phyloP scores from a whole-genome alignment of 176 grass and related monocot species.

The Zea luxurians region DNA sequence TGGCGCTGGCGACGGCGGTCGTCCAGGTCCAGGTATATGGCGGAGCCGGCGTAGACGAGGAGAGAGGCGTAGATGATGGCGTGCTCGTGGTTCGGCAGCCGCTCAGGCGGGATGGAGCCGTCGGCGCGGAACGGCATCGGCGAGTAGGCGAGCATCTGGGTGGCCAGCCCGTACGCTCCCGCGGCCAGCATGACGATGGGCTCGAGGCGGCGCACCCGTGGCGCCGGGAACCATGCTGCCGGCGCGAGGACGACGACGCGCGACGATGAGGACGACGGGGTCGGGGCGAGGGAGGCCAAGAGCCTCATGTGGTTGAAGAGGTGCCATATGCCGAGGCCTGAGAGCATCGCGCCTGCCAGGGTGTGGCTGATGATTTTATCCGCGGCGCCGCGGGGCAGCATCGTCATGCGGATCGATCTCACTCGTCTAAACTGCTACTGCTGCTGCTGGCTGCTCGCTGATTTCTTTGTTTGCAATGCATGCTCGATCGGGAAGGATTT shows the following conservation, averaged over 20 bases:
- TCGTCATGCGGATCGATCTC: no score
- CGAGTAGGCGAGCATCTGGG: conserved; percentile 45
- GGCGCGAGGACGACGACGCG: conserved; percentile 21
- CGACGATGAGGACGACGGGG: no score
- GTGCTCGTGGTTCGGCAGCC: conserved; percentile 75
- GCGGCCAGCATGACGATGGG: conserved; percentile 50
- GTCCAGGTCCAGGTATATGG: conserved; percentile 53
- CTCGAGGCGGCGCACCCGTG: conserved; percentile 53
- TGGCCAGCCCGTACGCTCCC: conserved; percentile 43
- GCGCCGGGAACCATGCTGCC: conserved; percentile 50
- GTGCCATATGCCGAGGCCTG: no score
- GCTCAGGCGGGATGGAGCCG: conserved; percentile 57
- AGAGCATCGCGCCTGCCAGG: no score
- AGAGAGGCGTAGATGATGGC: conserved; percentile 56
- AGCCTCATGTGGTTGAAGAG: no score
- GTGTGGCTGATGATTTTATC: no score
- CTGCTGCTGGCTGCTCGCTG: no score
- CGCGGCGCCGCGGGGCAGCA: no score
- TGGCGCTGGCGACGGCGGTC: neutral
- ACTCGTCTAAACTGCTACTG: no score
- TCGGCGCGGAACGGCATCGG: conserved; percentile 57
- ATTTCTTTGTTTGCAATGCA: no score
- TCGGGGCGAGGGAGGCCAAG: no score
- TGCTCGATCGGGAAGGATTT: no score
- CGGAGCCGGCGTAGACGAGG: conserved; percentile 46